Conservation (phyloP, 768 basidiomycete species). For the Mycena olivaceomarginata region DNA sequence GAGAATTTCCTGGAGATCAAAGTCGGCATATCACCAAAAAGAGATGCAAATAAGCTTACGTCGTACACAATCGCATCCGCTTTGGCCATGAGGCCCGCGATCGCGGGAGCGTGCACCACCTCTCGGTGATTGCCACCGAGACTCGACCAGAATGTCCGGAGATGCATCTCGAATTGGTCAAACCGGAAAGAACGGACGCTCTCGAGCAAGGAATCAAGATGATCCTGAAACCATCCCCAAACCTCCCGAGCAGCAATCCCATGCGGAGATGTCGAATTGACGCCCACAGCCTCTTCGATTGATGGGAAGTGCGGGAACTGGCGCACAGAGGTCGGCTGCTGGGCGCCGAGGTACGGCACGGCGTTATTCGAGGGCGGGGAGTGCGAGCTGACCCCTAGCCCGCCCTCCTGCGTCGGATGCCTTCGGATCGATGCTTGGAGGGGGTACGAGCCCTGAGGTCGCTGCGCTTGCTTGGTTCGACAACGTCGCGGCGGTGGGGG, state of each 20-base stretch:
- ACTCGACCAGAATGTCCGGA: conserved; percentile 90
- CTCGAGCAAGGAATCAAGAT: conserved; percentile 89
- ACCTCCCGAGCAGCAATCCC: conserved; percentile 89
- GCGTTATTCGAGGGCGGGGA: conserved; percentile 72
- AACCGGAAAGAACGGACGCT: conserved; percentile 87
- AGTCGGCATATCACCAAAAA: conserved; percentile 42
- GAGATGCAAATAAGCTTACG: conserved; percentile 66
- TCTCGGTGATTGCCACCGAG: conserved; percentile 87
- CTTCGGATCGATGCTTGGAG: conserved; percentile 87
- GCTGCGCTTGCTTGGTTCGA: conserved; percentile 83
- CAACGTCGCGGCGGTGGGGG: conserved; percentile 86
- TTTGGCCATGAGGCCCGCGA: conserved; percentile 92
- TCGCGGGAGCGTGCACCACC: conserved; percentile 91
- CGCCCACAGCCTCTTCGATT: conserved; percentile 89
- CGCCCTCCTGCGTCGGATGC: conserved; percentile 76
- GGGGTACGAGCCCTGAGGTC: conserved; percentile 76
- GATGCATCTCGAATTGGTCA: conserved; percentile 92
- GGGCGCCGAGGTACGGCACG: conserved; percentile 68
- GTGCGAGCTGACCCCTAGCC: conserved; percentile 72
- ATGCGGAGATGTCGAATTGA: conserved; percentile 84
- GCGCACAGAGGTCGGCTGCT: conserved; percentile 79
- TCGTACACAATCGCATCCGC: conserved; percentile 95
- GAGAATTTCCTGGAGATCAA: conserved; percentile 82
- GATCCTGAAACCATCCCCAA: conserved; percentile 95
- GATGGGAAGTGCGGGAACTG: conserved; percentile 89